A percentile compares a stretch with the other conserved stretches of the same genome.
Conservation (phyloP, 2,329 filamentous ascomycete species). For the Cladosporium sp. region DNA sequence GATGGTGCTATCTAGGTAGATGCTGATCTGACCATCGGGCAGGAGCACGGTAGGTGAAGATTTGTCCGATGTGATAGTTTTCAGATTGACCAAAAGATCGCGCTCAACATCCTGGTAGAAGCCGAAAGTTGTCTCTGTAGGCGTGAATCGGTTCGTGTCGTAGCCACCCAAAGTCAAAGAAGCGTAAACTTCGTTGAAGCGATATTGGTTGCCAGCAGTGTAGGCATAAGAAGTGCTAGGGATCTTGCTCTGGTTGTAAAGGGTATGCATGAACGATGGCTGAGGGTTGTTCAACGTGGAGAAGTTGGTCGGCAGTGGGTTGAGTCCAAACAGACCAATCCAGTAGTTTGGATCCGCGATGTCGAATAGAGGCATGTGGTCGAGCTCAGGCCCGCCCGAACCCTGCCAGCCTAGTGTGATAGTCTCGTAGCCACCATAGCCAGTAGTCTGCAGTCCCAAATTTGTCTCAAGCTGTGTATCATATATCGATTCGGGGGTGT, state of each 20-base stretch:
- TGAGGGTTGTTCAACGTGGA: constrained; percentile 31
- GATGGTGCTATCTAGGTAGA: constrained; percentile 60
- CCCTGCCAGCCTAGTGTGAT: constrained; percentile 34
- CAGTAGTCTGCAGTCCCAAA: constrained; percentile 41
- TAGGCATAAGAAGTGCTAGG: constrained; percentile 35
- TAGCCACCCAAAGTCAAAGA: constrained; percentile 38
- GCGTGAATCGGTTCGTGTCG: constrained; percentile 33
- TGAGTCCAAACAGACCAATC: constrained; percentile 33
- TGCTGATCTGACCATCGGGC: constrained; percentile 31
- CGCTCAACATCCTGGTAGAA: constrained; percentile 30
- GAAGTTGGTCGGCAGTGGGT: constrained; percentile 34
- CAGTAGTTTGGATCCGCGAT: constrained; percentile 27
- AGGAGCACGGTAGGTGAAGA: constrained; percentile 23
- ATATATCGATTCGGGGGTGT: constrained; percentile 58
- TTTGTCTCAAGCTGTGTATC: constrained; percentile 55
- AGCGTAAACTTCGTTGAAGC: constrained; percentile 32
- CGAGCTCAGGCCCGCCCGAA: constrained; percentile 24
- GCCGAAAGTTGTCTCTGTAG: constrained; percentile 29
- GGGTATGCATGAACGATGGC: constrained; percentile 30
- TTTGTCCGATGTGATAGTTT: constrained; percentile 25
- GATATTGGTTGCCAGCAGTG: constrained; percentile 36
- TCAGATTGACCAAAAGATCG: constrained; percentile 32
- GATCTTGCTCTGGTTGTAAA: constrained; percentile 31
- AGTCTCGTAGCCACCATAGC: constrained; percentile 31
- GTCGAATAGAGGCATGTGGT: constrained; percentile 29